These are phyloP conservation scores for Penicillium ochrochloron DNA, from an alignment of 495 filamentous ascomycete genomes.

Conservation along the genomic window DNA sequence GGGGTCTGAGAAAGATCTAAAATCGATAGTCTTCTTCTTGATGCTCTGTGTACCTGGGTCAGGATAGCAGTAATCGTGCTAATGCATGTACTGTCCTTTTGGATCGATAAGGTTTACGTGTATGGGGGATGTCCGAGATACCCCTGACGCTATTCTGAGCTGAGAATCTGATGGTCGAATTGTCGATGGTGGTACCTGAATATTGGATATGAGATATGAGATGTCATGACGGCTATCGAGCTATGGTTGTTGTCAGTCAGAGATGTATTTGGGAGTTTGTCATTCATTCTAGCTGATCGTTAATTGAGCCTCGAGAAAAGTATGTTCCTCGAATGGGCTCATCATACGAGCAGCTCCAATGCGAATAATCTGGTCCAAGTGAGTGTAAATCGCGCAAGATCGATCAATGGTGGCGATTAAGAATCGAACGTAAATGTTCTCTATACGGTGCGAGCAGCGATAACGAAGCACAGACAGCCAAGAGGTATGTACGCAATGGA, in stretches of 20 bases:
- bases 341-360: conserved; percentile 10
- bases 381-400: background rate
- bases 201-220: conserved; percentile 17
- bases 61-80: conserved; percentile 16
- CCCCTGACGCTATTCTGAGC: background rate
- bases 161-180: conserved; percentile 16
- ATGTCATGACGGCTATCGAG: conserved; percentile 4
- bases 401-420: conserved; percentile 17
- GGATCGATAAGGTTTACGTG: conserved; percentile 18
- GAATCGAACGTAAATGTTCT: conserved; percentile 5
- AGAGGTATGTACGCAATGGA: conserved; percentile 22
- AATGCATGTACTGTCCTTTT: conserved; percentile 18
- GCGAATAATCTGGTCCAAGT: background rate
- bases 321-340: background rate
- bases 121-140: conserved; percentile 11
- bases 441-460: background rate
- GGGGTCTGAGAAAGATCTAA: conserved; percentile 24
- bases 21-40: conserved; percentile 25
- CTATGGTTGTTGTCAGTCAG: background rate
- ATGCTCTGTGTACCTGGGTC: conserved; percentile 21
- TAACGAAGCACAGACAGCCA: conserved; percentile 13
- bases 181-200: conserved; percentile 4
- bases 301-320: background rate
- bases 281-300: background rate
- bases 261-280: background rate